These are phyloP conservation scores for Vitis rotundifolia DNA, from an alignment of 164 flowering plant species.

Conservation along the genomic window DNA sequence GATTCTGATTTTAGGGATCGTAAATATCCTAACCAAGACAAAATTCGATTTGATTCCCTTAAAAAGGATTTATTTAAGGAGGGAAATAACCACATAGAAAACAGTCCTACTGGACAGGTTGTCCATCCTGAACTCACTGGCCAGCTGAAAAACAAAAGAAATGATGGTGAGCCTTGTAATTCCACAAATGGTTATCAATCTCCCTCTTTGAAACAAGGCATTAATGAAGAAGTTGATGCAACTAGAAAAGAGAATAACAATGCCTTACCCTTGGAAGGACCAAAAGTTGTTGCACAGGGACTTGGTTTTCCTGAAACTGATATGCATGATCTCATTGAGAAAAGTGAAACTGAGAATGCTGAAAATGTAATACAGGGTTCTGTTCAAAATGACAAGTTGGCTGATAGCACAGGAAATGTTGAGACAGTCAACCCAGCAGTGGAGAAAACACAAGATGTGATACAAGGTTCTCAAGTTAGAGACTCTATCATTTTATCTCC, in stretches of 20 bases:
- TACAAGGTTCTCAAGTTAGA: conserved; percentile 16
- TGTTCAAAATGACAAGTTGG: conserved; percentile 9
- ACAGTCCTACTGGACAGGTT: conserved; percentile 10
- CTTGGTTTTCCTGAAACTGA: conserved; percentile 5
- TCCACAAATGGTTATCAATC: conserved; percentile 13
- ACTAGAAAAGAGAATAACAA: neutral
- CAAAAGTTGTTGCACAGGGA: conserved; percentile 14
- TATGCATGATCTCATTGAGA: neutral
- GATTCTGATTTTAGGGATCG: conserved; percentile 29
- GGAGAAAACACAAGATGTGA: neutral
- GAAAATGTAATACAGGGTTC: conserved; percentile 14
- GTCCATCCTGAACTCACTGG: conserved; percentile 18
- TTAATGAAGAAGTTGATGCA: conserved; percentile 9
- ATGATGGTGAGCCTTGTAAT: conserved; percentile 15
- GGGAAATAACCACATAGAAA: conserved; percentile 13
- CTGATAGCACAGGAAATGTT: conserved; percentile 18
- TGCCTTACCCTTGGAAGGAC: conserved; percentile 10
- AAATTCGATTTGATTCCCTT: conserved; percentile 6
- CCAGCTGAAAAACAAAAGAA: conserved; percentile 13
- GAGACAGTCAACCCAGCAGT: conserved; percentile 8
- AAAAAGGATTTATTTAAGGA: conserved; percentile 12
- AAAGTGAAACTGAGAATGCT: conserved; percentile 7
- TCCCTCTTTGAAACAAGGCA: conserved; percentile 12
- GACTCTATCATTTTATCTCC: conserved; percentile 13
- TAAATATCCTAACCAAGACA: conserved; percentile 11